Conservation (phyloP, 2,329 filamentous ascomycete genomes). For the Phaeosphaeriaceae sp. region DNA sequence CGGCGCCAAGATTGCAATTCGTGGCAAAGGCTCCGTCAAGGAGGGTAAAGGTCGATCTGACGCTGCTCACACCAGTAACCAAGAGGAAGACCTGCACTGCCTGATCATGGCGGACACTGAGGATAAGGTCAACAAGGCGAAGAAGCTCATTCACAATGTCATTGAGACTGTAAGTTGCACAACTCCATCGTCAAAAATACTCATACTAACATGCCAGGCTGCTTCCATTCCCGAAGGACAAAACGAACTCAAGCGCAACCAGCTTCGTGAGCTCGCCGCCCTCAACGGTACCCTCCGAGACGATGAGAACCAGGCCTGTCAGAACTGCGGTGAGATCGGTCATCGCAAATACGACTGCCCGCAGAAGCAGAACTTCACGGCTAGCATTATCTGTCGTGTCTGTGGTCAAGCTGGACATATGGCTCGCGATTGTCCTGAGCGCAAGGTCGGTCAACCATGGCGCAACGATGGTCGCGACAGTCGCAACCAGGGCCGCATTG, state of each 20-base stretch:
- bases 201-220: conserved; percentile 68
- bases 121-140: conserved; percentile 99
- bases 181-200: conserved; percentile 5
- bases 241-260: conserved; percentile 98
- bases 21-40: conserved; percentile 99
- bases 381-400: conserved; percentile 97
- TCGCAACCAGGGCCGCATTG: conserved; percentile 66
- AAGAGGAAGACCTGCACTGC: conserved; percentile 98
- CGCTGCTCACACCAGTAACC: conserved; percentile 98
- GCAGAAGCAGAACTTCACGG: conserved; percentile 97
- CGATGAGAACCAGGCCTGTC: conserved; percentile 98
- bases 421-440: conserved; percentile 96
- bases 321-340: conserved; percentile 98
- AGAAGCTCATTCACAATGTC: conserved; percentile 97
- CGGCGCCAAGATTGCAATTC: conserved; percentile 97
- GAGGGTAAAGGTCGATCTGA: conserved; percentile 99
- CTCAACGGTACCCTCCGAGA: conserved; percentile 99
- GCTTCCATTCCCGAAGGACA: conserved; percentile 98
- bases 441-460: conserved; percentile 89
- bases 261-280: conserved; percentile 94
- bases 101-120: conserved; percentile 99
- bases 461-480: conserved; percentile 73
- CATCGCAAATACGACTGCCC: conserved; percentile 99
- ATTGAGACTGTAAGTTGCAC: conserved; percentile 86
- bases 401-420: conserved; percentile 98